Evolutionary conservation across 2,329 filamentous ascomycete species (phyloP), one percentile per base, ranked within the genome.

Genomic region (Aspergillus transmontanensis): DNA sequence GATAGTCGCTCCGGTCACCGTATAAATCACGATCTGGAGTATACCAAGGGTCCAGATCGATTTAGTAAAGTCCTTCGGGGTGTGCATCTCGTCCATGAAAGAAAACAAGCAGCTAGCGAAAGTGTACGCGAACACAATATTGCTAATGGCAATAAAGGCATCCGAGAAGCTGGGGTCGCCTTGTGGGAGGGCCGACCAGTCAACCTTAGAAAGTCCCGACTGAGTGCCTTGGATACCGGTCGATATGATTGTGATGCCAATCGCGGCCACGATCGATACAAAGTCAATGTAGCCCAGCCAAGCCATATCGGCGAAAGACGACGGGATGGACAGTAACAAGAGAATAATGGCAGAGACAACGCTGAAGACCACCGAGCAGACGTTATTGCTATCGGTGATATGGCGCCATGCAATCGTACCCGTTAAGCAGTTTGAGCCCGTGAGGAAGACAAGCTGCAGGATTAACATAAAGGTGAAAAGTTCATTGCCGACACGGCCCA

Each of bases 321-420:
- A 51, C 19, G 48, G 48, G 10, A 51, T 51, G 21, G 43, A 58
- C 2, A 21, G 19, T 6, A 48, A 34, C 30, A 34, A 16, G 7
- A 58, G 45, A 21, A 51, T 51, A 2, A 51, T 12, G 9, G 48
- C 48, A 6, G 48, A 51, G 16, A 51, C 48, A 14, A 32, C 28
- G 10, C 48, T 23, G 19, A 51, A 51, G 12, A 34, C 48, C 48
- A 51, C 48, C 16, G 26, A 46, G 28, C 80, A 81, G 26, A 80
- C 64, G 1, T 51, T 32, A 9, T 62, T 68, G 34, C 71, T 69
- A 56, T 75, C 69, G 62, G 79, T 75, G 58, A 82, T 79, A 57
- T 71, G 69, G 56, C 79, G 74, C 63, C 73, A 81, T 2, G 80
- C 80, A 62, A 82, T 82, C 7, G 80, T 81, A 10, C 80, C 80